Evolutionary conservation across 768 basidiomycete genomes (phyloP), one percentile per base, ranked within the genome.

Genomic region (Trametopsis cervina): DNA sequence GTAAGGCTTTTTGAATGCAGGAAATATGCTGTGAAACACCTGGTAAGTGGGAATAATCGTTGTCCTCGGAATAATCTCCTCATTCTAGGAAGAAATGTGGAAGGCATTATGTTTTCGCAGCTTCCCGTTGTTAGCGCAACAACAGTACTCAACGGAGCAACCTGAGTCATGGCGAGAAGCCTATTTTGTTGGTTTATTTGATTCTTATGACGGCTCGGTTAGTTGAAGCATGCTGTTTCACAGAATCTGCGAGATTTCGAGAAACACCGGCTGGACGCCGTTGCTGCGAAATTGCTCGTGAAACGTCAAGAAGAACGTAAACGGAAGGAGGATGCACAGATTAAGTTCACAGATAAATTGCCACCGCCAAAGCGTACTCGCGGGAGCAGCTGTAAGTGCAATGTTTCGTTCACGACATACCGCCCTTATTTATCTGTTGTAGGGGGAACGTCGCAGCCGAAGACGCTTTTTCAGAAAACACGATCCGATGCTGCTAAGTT

Each of bases 401-500:
- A 17, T 24, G 15, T 15, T 35, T 33, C 39, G 25, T 27, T 13
- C 24, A 36, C 38, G 46, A 49, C 24, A 27, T n/a, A 24, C 15
- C 53, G 20, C 4, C 42, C 23, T 35, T 33, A 4, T 18, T 46
- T 40, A 41, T 50, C 47, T 48, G 43, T 24, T 20, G 24, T 51
- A 75, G 74, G 76, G 69, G 63, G 63, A 18, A 51, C 63, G 4
- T 7, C 66, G 36, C 80, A 67, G 33, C 80, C 83, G 18, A 89
- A 83, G 66, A 73, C 82, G 13, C 68, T 90, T 17, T 82, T 91
- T 55, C 83, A 89, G 69, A 89, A 85, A 66, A 81, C 86, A 4
- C 78, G 77, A 49, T 71, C 70, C 37, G 84, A 89, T 56, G 81
- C 85, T 10, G 80, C 76, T 22, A 84, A 78, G 62, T 64, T 83